Evolutionary conservation across 345 rosid species (phyloP).

Genomic region (Euphorbia peplus): DNA sequence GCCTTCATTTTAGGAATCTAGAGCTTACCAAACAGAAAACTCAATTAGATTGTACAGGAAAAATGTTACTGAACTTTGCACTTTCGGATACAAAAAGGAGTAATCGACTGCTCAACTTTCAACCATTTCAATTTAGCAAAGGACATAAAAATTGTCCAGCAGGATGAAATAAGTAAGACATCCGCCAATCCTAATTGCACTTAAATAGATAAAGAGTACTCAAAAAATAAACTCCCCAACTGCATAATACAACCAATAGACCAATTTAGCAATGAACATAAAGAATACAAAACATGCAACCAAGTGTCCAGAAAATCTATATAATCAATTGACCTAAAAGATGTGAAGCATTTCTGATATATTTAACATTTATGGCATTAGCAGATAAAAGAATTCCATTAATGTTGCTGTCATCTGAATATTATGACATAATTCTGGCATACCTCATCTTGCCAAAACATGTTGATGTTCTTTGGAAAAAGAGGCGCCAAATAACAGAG

Average conservation of each 20-base stretch:
- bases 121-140: not conserved
- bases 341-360: not conserved
- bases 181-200: too few relatives aligned
- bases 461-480: conserved; percentile 73
- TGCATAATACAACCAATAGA: too few relatives aligned
- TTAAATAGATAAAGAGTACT: too few relatives aligned
- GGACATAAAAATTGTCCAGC: not conserved
- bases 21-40: conserved; percentile 70
- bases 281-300: not conserved
- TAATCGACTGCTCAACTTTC: not conserved
- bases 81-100: not conserved
- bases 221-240: too few relatives aligned
- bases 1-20: conserved; percentile 99
- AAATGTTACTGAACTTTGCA: conserved; percentile 12
- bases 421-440: conserved; percentile 23
- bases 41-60: conserved; percentile 36
- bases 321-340: not conserved
- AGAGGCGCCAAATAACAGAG: conserved; percentile 87
- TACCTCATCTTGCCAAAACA: conserved; percentile 99
- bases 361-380: not conserved
- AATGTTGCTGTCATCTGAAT: not conserved
- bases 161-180: not conserved
- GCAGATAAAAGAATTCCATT: not conserved
- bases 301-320: not conserved
- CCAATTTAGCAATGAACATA: too few relatives aligned